phyloP scores from a whole-genome alignment of 495 filamentous ascomycete species.

The Neurospora sp. region DNA sequence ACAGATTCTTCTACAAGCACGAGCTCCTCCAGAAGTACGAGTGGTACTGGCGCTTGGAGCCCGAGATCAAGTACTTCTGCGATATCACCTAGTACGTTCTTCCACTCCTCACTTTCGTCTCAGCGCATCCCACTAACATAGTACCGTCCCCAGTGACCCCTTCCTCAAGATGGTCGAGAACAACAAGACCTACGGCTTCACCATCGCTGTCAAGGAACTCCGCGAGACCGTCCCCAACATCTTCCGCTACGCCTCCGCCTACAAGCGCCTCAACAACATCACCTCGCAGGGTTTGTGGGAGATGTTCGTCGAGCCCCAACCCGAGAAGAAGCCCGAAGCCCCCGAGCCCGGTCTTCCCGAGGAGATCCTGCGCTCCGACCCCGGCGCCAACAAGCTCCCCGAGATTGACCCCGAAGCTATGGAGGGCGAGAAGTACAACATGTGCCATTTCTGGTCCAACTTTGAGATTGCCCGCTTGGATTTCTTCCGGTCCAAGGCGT shows the following conservation, averaged over 20 bases:
- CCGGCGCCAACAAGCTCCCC: constrained; percentile 57
- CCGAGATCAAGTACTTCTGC: constrained; percentile 99
- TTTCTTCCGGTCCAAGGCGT: constrained; percentile 93
- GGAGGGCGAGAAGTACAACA: constrained; percentile 98
- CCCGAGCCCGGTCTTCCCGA: constrained; percentile 67
- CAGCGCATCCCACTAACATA: constrained; percentile 6
- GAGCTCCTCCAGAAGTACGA: constrained; percentile 92
- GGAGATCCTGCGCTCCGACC: constrained; percentile 70
- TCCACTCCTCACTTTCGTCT: constrained; percentile 1
- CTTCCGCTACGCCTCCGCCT: constrained; percentile 98
- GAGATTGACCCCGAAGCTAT: constrained; percentile 88
- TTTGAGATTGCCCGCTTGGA: constrained; percentile 94
- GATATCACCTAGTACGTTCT: constrained; percentile 92
- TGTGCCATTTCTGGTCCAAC: constrained; percentile 99
- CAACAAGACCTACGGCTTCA: constrained; percentile 99
- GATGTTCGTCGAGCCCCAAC: constrained; percentile 83
- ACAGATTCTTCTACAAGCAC: constrained; percentile 95
- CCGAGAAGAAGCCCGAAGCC: constrained; percentile 45
- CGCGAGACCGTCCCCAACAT: constrained; percentile 98
- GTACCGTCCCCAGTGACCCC: constrained; percentile 57
- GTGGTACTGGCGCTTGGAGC: constrained; percentile 99
- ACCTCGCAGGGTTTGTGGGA: constrained; percentile 93
- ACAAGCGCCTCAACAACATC: constrained; percentile 86
- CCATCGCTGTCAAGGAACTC: constrained; percentile 97
- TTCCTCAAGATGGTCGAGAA: constrained; percentile 84